Conservation (phyloP, 2,329 filamentous ascomycete species). For the Fulvia fulva region DNA sequence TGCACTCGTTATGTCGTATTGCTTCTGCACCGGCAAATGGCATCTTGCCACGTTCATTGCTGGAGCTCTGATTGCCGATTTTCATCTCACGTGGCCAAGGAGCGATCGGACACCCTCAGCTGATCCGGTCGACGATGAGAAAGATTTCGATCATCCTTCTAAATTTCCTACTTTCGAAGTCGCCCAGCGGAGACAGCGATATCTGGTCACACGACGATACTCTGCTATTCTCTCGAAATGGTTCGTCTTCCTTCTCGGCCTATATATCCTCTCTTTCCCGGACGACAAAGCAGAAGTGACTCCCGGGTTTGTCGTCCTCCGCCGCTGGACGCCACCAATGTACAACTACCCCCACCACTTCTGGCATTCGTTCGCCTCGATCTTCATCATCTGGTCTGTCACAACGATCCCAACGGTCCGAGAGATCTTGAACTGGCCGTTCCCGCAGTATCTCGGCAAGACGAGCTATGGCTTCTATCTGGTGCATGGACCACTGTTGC, state of each 20-base stretch:
- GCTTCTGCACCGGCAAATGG: slow-evolving; percentile 6
- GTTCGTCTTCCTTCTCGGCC: slow-evolving; percentile 1
- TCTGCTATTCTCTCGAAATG: not conserved
- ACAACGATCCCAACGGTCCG: slow-evolving; percentile 1
- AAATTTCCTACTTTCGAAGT: not conserved
- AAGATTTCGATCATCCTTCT: not conserved
- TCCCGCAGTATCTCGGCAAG: slow-evolving; percentile 16
- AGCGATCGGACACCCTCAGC: not conserved
- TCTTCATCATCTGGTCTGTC: slow-evolving; percentile 9
- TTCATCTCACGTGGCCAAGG: not conserved
- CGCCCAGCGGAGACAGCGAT: not conserved
- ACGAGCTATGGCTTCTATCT: slow-evolving; percentile 16
- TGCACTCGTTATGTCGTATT: slow-evolving; percentile 3
- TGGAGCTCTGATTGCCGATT: slow-evolving; percentile 12
- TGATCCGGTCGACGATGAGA: not conserved
- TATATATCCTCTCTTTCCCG: slow-evolving; percentile 15
- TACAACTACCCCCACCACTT: slow-evolving; percentile 7
- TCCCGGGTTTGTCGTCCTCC: slow-evolving; percentile 4
- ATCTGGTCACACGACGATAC: not conserved
- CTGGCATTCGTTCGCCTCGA: slow-evolving; percentile 9
- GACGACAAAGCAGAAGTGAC: slow-evolving; percentile 10
- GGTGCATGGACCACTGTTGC: slow-evolving; percentile 14
- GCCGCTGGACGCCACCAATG: not conserved
- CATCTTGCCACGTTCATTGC: slow-evolving; percentile 15
- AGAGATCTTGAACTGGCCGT: slow-evolving; percentile 2